These are phyloP conservation scores for Phyllostachys edulis DNA, from an alignment of 176 grass and related monocot genomes.

Conservation along the genomic window DNA sequence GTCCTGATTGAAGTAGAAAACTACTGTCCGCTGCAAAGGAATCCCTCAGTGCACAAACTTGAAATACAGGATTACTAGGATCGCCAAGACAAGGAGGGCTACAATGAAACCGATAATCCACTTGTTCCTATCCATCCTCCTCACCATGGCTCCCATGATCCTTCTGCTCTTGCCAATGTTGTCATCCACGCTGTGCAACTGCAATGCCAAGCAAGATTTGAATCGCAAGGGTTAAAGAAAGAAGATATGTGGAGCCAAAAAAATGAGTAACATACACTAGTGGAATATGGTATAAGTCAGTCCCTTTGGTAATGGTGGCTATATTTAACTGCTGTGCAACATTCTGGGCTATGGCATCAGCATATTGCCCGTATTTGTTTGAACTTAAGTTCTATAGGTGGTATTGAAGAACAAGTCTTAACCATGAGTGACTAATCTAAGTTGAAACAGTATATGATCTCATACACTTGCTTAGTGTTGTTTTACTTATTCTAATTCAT, in stretches of 20 bases:
- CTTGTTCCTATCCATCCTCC: constrained; percentile 86
- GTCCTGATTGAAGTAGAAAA: not conserved
- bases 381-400: not conserved
- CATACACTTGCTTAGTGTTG: not conserved
- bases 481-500: constrained; percentile 20
- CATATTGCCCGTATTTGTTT: not conserved
- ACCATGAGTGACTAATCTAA: not conserved
- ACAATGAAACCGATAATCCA: constrained; percentile 74
- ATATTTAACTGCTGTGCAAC: not conserved
- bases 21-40: not conserved
- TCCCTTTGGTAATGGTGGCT: not conserved
- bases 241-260: not conserved
- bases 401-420: constrained; percentile 17
- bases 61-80: constrained; percentile 79
- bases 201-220: constrained; percentile 7
- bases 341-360: not conserved
- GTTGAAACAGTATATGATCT: not conserved
- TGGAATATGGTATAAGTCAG: not conserved
- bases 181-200: constrained; percentile 66
- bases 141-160: constrained; percentile 64
- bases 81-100: constrained; percentile 47
- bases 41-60: constrained; percentile 60
- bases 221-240: not conserved
- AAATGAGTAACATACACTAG: not conserved
- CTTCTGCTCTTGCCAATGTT: constrained; percentile 71